Evolutionary conservation across 768 basidiomycete species (phyloP), one percentile per base, ranked within the genome.

Genomic region (Tricholoma bakamatsutake): DNA sequence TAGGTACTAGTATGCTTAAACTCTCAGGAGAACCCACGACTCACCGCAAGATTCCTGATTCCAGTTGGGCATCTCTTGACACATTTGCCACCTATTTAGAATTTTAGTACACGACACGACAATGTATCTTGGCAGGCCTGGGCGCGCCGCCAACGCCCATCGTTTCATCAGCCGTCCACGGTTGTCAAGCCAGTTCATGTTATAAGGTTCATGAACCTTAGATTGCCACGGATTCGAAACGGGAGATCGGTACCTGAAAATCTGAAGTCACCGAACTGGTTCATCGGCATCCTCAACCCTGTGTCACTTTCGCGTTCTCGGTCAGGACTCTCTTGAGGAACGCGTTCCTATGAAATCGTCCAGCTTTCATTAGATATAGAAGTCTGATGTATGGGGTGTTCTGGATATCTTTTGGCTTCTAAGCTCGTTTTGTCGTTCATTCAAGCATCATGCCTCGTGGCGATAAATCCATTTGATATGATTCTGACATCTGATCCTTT

Each of bases 381-480:
- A 37, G 15, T 13, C 50, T 21, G 17, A 51, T 51, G 6, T 51
- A 51, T 51, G 6, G 37, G 5, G 10, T 24, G 9, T 45, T 45
- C 24, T 45, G 43, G 12, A 45, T 24, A 27, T 30, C 13, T 5
- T n/a, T 1, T 48, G 8, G n/a, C n/a, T 42, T 42, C 40, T 21
- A 17, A 18, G 11, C 28, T 47, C 28, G 12, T 28, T 30, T 28
- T 30, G 46, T 30, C 28, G 15, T 28, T 30, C 27, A 31, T 9
- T 48, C 13, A 7, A 30, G 4, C 17, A 35, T 42, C 12, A 34
- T 17, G 57, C 59, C 62, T 63, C 57, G 54, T 63, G 59, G 59
- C 53, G 11, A 57, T 56, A 61, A 53, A 49, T 60, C 59, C 62
- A 59, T 57, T 57, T 63, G 59, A 60, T 57, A 17, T 52, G 50